phyloP scores from a whole-genome alignment of 768 basidiomycete species.

The Russula sp. region DNA sequence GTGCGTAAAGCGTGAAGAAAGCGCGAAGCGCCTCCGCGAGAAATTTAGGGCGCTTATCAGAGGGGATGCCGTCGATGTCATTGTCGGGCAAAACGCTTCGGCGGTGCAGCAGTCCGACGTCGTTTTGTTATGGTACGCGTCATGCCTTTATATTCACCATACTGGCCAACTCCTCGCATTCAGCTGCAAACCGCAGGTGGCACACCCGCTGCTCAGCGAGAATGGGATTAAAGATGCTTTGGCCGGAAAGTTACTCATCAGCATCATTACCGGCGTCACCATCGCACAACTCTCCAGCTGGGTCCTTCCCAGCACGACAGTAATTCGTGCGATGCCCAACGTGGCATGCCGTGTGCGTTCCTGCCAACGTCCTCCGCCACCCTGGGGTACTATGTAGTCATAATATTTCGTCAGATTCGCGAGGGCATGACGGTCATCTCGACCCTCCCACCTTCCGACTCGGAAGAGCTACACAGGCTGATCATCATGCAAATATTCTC shows the following conservation, averaged over 20 bases:
- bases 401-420: conserved; percentile 61
- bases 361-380: not conserved
- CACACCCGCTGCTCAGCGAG: conserved; percentile 62
- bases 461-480: conserved; percentile 51
- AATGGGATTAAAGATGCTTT: conserved; percentile 77
- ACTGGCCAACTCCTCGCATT: not conserved
- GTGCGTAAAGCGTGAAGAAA: conserved; percentile 76
- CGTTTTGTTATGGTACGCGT: conserved; percentile 73
- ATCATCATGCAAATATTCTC: conserved; percentile 93
- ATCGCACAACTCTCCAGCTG: conserved; percentile 69
- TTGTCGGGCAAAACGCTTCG: conserved; percentile 59
- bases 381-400: not conserved
- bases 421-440: conserved; percentile 98
- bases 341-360: conserved; percentile 82
- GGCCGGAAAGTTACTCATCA: conserved; percentile 86
- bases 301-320: conserved; percentile 70
- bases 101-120: conserved; percentile 76
- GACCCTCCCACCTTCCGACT: conserved; percentile 47
- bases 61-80: conserved; percentile 63
- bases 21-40: conserved; percentile 54
- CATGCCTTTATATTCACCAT: not conserved
- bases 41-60: conserved; percentile 53
- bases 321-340: conserved; percentile 97
- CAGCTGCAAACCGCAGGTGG: conserved; percentile 94
- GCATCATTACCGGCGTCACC: conserved; percentile 95